Base-by-base conservation (phyloP, 140 eudicot species). In the Cichorium intybus region DNA sequence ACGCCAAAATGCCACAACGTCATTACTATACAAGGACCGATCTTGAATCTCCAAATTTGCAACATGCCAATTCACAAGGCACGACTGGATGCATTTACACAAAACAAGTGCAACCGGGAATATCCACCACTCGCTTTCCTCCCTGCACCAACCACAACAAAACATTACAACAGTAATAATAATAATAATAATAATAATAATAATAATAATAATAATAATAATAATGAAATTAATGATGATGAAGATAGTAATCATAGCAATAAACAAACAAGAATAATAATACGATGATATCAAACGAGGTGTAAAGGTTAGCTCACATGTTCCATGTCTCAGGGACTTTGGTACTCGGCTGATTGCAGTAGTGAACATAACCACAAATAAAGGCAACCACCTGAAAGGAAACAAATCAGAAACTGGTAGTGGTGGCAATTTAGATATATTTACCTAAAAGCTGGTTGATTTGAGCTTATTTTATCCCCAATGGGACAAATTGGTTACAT, bases 51-150 rank as follows among this genome's bases (percentile, higher is more conserved):
- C 99, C 95, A 88, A 52, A 70, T 89, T 93, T 46, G 97, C 99
- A n/a, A 89, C 81, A 70, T 88, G 99, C 99, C 97, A 93, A 70
- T 89, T 93, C 53, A 93, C 64, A 57, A 93, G 85, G 69, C 78
- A 60, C 6, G 95, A 86, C 29, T 93, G 99, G 68, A 86, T 77
- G 71, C 88, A 81, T 89, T 89, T 93, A 89, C 95, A 93, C 60
- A 93, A 50, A 60, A 86, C 80, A 29, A 88, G 80, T 39, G 88
- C 95, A 58, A 70, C 83, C 0, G 99, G 99, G 64, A 93, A 89
- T 14, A 93, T 86, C 99, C 99, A 93, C 99, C 97, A 93, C 73
- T 89, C 99, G 58, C 87, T 93, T 84, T 93, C 99, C 69, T 89
- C 99, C 95, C 99, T 93, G 88, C 81, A 72, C 26, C n/a, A n/a